Evolutionary conservation across 768 basidiomycete species (phyloP).

Genomic region (Stropharia rugosoannulata): DNA sequence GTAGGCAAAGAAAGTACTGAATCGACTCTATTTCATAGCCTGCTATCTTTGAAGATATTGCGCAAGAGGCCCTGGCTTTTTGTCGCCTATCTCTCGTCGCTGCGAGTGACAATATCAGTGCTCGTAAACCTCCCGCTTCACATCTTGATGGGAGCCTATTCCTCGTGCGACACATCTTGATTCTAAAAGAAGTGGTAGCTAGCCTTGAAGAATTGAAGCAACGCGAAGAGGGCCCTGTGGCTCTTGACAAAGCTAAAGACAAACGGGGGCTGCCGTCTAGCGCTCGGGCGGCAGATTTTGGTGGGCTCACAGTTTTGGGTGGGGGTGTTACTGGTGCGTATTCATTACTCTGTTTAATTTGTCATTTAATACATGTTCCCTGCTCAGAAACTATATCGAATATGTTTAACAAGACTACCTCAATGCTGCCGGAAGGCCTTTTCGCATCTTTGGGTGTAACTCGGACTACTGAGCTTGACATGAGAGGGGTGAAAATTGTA

Average conservation of each 20-base stretch:
- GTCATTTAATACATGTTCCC: slow-evolving; percentile 1
- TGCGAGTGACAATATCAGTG: slow-evolving; percentile 65
- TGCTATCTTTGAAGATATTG: slow-evolving; percentile 36
- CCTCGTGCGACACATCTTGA: slow-evolving; percentile 85
- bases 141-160: slow-evolving; percentile 80
- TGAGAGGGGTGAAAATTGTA: slow-evolving; percentile 74
- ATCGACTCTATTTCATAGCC: slow-evolving; percentile 47
- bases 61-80: slow-evolving; percentile 56
- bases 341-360: neutral
- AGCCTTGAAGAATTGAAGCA: slow-evolving; percentile 57
- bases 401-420: slow-evolving; percentile 61
- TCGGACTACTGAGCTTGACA: slow-evolving; percentile 47
- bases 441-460: slow-evolving; percentile 62
- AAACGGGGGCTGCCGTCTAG: slow-evolving; percentile 3
- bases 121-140: slow-evolving; percentile 36
- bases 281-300: slow-evolving; percentile 11
- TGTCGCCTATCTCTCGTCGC: slow-evolving; percentile 80
- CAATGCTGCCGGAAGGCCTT: slow-evolving; percentile 63
- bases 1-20: neutral
- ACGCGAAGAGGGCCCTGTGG: slow-evolving; percentile 27
- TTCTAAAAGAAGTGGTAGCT: slow-evolving; percentile 87
- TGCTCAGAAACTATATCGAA: slow-evolving; percentile 46
- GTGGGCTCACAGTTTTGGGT: slow-evolving; percentile 4
- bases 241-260: neutral
- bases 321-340: slow-evolving; percentile 58